Evolutionary conservation across 1,284 basidiomycete genomes (phyloP), one percentile per base, ranked within the genome.

Genomic region (Entoloma clypeatum): DNA sequence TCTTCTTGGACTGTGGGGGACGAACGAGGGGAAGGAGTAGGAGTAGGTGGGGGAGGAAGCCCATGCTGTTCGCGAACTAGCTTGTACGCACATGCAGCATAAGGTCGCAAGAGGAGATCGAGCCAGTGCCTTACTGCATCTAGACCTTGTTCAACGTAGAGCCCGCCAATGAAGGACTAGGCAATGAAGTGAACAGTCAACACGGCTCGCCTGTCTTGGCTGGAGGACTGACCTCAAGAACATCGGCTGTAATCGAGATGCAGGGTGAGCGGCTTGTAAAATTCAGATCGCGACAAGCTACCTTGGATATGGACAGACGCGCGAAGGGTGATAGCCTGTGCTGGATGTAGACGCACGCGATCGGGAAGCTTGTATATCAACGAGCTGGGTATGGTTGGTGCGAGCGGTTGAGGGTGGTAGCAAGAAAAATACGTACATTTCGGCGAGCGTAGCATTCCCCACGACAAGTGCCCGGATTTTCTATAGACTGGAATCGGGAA

Each of bases 391-490:
- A 29, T n/a, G 38, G 26, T 32, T 21, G 4, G 19, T 47, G 28
- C 43, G 43, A 28, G 36, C 14, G 19, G 25, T 21, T 8, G 23
- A 28, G n/a, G 5, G n/a, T 24, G 19, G 21, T 28, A 28, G 45
- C 13, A 32, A 41, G 32, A 36, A 40, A 18, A 41, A 22, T 14
- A 62, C 77, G 41, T 51, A 82, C 81, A 87, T 79, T 7, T 73
- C 68, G 0, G 85, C 83, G 10, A 88, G 67, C 1, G 78, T 86
- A n/a, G 68, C 54, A 52, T 88, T 88, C 8, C 79, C 79, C 11
- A 88, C 86, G 3, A 86, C 68, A 45, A 85, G 60, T 4, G 81
- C 72, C 14, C 82, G 65, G 33, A 86, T 75, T 84, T 87, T 87
- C 85, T 87, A 26, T 13, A 24, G 16, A 16, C 22, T 7, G 17